Evolutionary conservation across 2,329 filamentous ascomycete species (phyloP), one percentile per base, ranked within the genome.

Genomic region (Aquanectria penicillioides): DNA sequence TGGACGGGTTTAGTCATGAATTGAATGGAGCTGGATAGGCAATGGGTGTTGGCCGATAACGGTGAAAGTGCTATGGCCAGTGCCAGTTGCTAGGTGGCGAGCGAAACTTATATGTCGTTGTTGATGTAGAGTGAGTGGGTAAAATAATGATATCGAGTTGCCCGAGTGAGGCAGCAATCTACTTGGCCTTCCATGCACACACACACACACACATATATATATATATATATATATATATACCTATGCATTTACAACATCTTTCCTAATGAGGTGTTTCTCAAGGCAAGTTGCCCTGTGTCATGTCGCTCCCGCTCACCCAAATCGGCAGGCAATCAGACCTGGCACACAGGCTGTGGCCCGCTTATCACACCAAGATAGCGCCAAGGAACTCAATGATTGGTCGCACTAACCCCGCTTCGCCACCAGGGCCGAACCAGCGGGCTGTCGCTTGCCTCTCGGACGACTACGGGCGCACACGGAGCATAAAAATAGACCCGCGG

Each of bases 331-430:
- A 15, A 31, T 15, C n/a, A 7, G 36, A n/a, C 34, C 28, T 33
- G 52, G 33, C 22, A 40, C 22, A 13, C 37, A 36, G 18, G 41
- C 12, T 41, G 31, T 41, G 55, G 29, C 55, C 55, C 55, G 55
- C 55, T 58, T 58, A 52, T 52, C 41, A 28, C 44, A 38, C 41
- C 41, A 23, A 47, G 10, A 58, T 34, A 41, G 48, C 22, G 28
- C 41, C n/a, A 40, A 15, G 36, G 17, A 44, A 29, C 18, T 11
- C 18, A 13, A 7, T 51, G 48, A 41, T 51, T 51, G 48, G 37
- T n/a, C 23, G 25, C 23, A n/a, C n/a, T n/a, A n/a, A n/a, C n/a
- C n/a, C n/a, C n/a, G n/a, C n/a, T n/a, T n/a, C n/a, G n/a, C n/a
- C n/a, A n/a, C n/a, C n/a, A n/a, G n/a, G n/a, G n/a, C n/a, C n/a